phyloP scores from a whole-genome alignment of 768 basidiomycete species.

The Hemileccinum rubropunctum region DNA sequence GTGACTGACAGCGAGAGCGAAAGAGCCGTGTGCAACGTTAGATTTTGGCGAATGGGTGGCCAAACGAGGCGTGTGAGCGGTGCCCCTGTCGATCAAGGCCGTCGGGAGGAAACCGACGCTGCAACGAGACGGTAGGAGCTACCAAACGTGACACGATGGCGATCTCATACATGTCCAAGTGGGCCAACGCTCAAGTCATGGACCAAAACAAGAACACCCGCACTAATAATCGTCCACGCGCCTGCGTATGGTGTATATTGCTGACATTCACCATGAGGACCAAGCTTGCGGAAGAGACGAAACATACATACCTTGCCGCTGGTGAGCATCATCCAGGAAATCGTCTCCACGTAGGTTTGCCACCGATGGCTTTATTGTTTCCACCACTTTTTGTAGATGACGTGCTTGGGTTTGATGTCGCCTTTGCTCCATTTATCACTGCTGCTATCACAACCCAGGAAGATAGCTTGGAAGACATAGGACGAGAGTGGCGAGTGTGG shows the following conservation, averaged over 20 bases:
- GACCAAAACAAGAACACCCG: not conserved
- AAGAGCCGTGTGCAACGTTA: not conserved
- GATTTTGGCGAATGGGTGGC: not conserved
- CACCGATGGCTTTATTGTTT: conserved; percentile 2
- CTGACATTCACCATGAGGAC: not conserved
- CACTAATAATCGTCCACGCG: conserved; percentile 1
- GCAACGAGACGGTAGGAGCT: conserved; percentile 1
- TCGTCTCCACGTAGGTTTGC: not conserved
- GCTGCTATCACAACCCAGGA: too few species aligned
- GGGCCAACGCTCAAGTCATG: not conserved
- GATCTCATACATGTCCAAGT: conserved; percentile 3
- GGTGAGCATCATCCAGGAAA: not conserved
- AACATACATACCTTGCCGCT: not conserved
- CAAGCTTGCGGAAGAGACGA: not conserved
- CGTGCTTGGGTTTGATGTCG: too few species aligned
- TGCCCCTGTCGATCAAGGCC: not conserved
- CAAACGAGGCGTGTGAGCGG: not conserved
- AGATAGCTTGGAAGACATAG: conserved; percentile 1
- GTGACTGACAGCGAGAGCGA: not conserved
- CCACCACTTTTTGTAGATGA: not conserved
- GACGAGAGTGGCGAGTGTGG: too few species aligned
- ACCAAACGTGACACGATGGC: not conserved
- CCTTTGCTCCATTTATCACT: too few species aligned
- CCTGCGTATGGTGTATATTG: not conserved
- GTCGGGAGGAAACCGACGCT: not conserved